Conservation (phyloP, 768 basidiomycete genomes). For the Tulasnella sp. region DNA sequence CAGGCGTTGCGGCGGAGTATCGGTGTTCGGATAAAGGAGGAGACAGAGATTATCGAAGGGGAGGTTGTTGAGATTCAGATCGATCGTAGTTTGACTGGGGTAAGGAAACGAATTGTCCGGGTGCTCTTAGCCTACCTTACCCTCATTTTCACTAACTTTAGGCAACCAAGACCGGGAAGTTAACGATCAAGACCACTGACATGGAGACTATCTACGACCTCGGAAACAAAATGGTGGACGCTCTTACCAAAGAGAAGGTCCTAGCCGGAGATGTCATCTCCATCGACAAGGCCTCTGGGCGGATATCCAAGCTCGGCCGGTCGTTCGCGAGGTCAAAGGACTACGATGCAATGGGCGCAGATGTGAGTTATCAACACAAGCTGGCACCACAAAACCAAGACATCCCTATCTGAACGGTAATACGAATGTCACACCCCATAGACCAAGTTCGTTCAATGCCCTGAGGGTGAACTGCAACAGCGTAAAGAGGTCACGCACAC, state of each 20-base stretch:
- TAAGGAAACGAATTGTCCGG: conserved; percentile 30
- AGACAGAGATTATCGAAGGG: conserved; percentile 93
- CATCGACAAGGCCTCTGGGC: conserved; percentile 96
- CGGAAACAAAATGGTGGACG: conserved; percentile 98
- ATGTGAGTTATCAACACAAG: conserved; percentile 53
- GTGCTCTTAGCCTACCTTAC: background rate
- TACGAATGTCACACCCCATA: conserved; percentile 26
- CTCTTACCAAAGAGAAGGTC: conserved; percentile 93
- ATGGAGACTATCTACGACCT: conserved; percentile 99
- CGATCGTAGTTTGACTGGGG: conserved; percentile 91
- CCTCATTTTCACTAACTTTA: conserved; percentile 25
- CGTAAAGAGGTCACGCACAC: conserved; percentile 96
- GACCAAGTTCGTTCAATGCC: conserved; percentile 98
- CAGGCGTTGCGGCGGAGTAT: conserved; percentile 94
- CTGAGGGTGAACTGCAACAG: conserved; percentile 95
- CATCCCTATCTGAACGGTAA: background rate
- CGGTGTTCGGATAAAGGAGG: conserved; percentile 94
- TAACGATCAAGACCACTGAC: conserved; percentile 96
- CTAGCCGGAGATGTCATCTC: conserved; percentile 85
- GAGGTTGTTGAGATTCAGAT: conserved; percentile 99
- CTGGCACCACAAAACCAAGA: background rate
- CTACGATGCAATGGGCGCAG: conserved; percentile 98
- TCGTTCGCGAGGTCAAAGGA: conserved; percentile 96
- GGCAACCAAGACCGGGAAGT: conserved; percentile 95
- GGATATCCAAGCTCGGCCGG: conserved; percentile 89